A percentile compares a stretch with the other conserved stretches of the same genome.
Conservation (phyloP, 2,329 filamentous ascomycete genomes). For the Talaromyces sp. region DNA sequence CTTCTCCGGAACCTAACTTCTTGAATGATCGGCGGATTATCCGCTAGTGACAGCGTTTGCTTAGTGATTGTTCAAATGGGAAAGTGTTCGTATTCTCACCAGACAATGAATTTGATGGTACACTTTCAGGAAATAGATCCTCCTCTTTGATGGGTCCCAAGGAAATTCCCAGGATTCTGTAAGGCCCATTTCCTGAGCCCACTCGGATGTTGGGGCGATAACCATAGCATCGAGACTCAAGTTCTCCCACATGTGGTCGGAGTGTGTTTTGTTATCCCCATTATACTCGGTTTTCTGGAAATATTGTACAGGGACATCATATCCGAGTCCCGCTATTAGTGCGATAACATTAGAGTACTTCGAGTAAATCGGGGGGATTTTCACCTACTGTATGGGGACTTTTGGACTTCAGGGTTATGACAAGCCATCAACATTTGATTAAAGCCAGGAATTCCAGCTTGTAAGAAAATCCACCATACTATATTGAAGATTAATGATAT, state of each 20-base stretch:
- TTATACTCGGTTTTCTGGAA: neutral
- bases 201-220: neutral
- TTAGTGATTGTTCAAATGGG: neutral
- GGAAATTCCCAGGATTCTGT: neutral
- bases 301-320: neutral
- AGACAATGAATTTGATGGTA: neutral
- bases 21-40: neutral
- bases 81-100: neutral
- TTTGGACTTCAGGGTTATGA: neutral
- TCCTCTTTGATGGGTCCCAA: neutral
- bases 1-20: neutral
- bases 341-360: neutral
- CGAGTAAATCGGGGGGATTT: neutral
- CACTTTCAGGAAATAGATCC: neutral
- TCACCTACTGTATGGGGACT: neutral
- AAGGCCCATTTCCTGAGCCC: neutral
- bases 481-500: neutral
- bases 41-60: neutral
- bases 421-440: neutral
- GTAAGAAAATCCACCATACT: neutral
- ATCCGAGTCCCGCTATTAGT: neutral
- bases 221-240: neutral
- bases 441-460: neutral
- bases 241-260: neutral
- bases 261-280: neutral